phyloP scores from a whole-genome alignment of 2,329 filamentous ascomycete species.

The Penicillium vulpinum region DNA sequence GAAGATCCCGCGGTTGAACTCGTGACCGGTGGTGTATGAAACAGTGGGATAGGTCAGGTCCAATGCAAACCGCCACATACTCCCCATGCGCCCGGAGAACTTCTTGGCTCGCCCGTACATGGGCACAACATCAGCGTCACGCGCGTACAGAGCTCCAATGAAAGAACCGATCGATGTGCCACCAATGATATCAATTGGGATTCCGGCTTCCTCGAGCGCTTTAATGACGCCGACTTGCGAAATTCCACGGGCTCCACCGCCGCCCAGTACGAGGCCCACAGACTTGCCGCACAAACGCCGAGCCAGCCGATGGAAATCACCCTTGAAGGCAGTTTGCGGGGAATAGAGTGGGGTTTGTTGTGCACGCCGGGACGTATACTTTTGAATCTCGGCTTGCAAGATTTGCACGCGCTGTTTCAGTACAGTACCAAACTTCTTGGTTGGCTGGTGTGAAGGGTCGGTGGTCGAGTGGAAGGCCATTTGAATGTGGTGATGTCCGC shows the following conservation, averaged over 20 bases:
- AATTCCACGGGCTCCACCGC: constrained; percentile 88
- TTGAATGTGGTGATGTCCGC: constrained; percentile 94
- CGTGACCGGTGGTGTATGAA: constrained; percentile 96
- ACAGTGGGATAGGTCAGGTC: constrained; percentile 95
- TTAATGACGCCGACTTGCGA: constrained; percentile 92
- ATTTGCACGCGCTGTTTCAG: constrained; percentile 93
- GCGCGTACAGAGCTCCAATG: constrained; percentile 90
- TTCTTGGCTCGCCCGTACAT: constrained; percentile 98
- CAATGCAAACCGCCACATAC: constrained; percentile 96
- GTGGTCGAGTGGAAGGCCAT: constrained; percentile 81
- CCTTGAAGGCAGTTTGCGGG: constrained; percentile 88
- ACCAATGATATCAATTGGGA: constrained; percentile 92
- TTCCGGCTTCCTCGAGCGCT: constrained; percentile 91
- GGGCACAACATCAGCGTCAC: constrained; percentile 93
- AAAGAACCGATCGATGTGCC: constrained; percentile 97
- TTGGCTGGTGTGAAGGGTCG: constrained; percentile 72
- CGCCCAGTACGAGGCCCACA: constrained; percentile 88
- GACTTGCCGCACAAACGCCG: constrained; percentile 89
- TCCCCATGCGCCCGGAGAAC: constrained; percentile 97
- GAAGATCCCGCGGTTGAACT: constrained; percentile 98
- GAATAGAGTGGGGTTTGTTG: constrained; percentile 86
- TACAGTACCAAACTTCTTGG: constrained; percentile 77
- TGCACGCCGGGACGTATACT: constrained; percentile 93
- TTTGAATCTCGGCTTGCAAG: constrained; percentile 94
- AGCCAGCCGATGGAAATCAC: constrained; percentile 92